phyloP scores from a whole-genome alignment of 805 yeast genomes.

The Candida peoriensis region DNA sequence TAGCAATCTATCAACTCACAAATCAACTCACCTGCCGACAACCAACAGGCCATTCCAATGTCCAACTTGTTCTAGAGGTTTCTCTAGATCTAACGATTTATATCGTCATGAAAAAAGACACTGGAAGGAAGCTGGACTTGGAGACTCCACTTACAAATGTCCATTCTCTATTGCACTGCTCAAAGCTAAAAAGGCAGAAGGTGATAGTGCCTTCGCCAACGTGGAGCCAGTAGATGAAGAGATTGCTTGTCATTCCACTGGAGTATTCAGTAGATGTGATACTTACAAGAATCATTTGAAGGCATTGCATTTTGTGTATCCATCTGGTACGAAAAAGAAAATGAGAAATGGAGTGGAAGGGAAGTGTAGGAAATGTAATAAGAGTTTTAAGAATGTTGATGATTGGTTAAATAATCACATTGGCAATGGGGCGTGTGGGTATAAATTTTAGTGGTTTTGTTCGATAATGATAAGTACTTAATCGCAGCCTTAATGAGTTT shows the following conservation, averaged over 20 bases:
- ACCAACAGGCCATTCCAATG: constrained; percentile 76
- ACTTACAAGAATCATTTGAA: constrained; percentile 88
- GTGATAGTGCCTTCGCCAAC: too few relatives aligned
- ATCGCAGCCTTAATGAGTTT: too few relatives aligned
- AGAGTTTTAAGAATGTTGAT: constrained; percentile 61
- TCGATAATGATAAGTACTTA: too few relatives aligned
- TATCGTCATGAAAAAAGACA: constrained; percentile 84
- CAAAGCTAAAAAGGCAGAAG: neutral
- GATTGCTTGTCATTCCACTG: constrained; percentile 66
- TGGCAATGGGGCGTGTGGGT: constrained; percentile 32
- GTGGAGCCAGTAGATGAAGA: constrained; percentile 2
- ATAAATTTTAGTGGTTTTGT: neutral
- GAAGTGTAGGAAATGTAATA: constrained; percentile 71
- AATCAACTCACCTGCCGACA: constrained; percentile 69
- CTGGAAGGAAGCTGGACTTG: constrained; percentile 66
- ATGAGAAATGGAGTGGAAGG: constrained; percentile 69
- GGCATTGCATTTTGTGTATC: constrained; percentile 86
- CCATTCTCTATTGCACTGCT: constrained; percentile 49
- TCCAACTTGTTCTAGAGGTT: constrained; percentile 73
- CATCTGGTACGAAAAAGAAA: constrained; percentile 77
- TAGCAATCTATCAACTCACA: constrained; percentile 79
- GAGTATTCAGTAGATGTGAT: constrained; percentile 84
- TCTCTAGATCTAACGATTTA: constrained; percentile 83
- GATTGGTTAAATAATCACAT: constrained; percentile 77
- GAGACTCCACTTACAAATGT: constrained; percentile 69